Evolutionary conservation across 2,329 filamentous ascomycete genomes (phyloP).

Genomic region (Xylariaceae sp.): DNA sequence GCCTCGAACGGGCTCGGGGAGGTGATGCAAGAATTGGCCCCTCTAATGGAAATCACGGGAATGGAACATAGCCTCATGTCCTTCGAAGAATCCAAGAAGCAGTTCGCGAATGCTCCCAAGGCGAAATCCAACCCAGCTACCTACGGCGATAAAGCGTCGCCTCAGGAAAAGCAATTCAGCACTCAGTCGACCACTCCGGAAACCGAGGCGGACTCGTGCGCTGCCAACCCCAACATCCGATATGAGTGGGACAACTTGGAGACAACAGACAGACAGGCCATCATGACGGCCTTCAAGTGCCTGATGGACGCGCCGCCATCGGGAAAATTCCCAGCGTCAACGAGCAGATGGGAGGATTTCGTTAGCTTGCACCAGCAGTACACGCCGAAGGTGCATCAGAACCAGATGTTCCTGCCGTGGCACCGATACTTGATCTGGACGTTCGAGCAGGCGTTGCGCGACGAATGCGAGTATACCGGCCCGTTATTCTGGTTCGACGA

Average conservation of each 20-base stretch:
- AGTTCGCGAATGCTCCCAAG: constrained; percentile 18
- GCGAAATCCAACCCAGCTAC: constrained; percentile 15
- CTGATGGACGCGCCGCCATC: constrained; percentile 15
- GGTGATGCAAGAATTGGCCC: neutral
- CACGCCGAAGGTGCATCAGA: constrained; percentile 17
- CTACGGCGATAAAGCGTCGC: constrained; percentile 14
- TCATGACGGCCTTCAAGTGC: constrained; percentile 19
- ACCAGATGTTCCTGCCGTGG: constrained; percentile 18
- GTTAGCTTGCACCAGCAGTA: constrained; percentile 17
- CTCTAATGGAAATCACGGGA: constrained; percentile 10
- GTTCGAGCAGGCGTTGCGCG: constrained; percentile 19
- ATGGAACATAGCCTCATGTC: constrained; percentile 11
- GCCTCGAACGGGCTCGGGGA: neutral
- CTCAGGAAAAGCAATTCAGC: constrained; percentile 1
- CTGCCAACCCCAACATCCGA: constrained; percentile 18
- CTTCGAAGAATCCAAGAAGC: constrained; percentile 8
- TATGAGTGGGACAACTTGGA: constrained; percentile 19
- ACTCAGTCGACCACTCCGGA: neutral
- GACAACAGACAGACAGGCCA: constrained; percentile 13
- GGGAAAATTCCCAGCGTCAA: constrained; percentile 12
- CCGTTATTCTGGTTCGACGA: constrained; percentile 21
- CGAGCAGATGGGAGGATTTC: constrained; percentile 19
- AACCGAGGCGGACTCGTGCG: constrained; percentile 5
- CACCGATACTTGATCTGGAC: constrained; percentile 17
- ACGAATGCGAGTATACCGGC: constrained; percentile 15